phyloP scores from a whole-genome alignment of 805 yeast genomes.

The Pichia manshurica region DNA sequence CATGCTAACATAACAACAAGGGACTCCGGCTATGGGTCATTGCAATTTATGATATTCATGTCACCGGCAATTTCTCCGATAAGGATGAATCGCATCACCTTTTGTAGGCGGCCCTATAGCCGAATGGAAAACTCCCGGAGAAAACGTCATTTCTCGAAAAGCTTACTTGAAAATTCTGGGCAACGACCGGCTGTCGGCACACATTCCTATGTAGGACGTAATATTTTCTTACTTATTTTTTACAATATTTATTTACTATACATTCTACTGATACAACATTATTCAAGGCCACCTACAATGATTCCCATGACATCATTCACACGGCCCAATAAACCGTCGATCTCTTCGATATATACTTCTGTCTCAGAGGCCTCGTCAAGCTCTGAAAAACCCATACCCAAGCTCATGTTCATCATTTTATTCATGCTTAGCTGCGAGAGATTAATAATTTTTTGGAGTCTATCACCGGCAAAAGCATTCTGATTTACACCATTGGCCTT shows the following conservation, averaged over 20 bases:
- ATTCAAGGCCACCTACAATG: slow-evolving; percentile 2
- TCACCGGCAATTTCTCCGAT: too few relatives aligned
- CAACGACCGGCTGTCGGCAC: background rate
- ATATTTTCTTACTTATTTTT: background rate
- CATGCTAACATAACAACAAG: too few relatives aligned
- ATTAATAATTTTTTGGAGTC: background rate
- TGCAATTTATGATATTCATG: too few relatives aligned
- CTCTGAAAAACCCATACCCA: background rate
- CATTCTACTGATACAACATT: background rate
- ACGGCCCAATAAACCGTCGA: slow-evolving; percentile 8
- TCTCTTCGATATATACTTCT: slow-evolving; percentile 11
- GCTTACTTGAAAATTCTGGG: too few relatives aligned
- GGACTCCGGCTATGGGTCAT: too few relatives aligned
- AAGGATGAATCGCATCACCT: too few relatives aligned
- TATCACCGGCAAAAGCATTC: background rate
- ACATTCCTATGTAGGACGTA: background rate
- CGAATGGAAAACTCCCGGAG: too few relatives aligned
- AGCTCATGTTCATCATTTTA: slow-evolving; percentile 1
- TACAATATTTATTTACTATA: background rate
- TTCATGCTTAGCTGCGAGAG: slow-evolving; percentile 5
- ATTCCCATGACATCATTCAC: slow-evolving; percentile 5
- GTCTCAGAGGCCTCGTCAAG: slow-evolving; percentile 3
- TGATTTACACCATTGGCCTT: background rate
- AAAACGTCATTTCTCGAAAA: too few relatives aligned
- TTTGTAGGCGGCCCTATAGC: too few relatives aligned